A percentile compares a stretch with the other conserved stretches of the same genome.
phyloP scores from a whole-genome alignment of 805 yeast species.

The Wickerhamomyces subpelliculosus region DNA sequence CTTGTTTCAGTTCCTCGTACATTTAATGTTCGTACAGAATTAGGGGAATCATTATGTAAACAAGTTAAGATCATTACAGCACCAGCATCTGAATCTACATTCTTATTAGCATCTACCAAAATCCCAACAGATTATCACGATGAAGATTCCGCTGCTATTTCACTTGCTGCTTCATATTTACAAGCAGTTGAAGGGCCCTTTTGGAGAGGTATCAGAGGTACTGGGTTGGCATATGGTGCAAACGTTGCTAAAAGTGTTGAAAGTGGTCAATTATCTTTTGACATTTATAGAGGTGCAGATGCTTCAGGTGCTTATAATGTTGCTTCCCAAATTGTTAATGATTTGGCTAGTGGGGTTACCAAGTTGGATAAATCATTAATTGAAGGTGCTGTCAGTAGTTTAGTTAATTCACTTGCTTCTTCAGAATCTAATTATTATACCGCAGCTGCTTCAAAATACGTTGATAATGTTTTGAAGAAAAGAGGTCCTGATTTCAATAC shows the following conservation, averaged over 20 bases:
- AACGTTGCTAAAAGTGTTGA: slow-evolving; percentile 52
- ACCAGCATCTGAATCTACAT: slow-evolving; percentile 82
- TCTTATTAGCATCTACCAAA: slow-evolving; percentile 49
- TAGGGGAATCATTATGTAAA: slow-evolving; percentile 45
- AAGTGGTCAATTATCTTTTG: slow-evolving; percentile 57
- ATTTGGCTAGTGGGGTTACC: slow-evolving; percentile 46
- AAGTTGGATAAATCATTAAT: slow-evolving; percentile 53
- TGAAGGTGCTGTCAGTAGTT: slow-evolving; percentile 68
- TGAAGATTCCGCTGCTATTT: slow-evolving; percentile 61
- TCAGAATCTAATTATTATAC: slow-evolving; percentile 55
- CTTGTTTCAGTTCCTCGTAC: slow-evolving; percentile 44
- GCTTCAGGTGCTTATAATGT: slow-evolving; percentile 53
- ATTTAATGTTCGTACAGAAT: slow-evolving; percentile 41
- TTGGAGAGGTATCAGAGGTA: slow-evolving; percentile 93
- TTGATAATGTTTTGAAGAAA: slow-evolving; percentile 57
- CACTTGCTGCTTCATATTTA: slow-evolving; percentile 67
- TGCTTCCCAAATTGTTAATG: slow-evolving; percentile 58
- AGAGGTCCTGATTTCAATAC: slow-evolving; percentile 64
- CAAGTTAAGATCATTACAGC: slow-evolving; percentile 61
- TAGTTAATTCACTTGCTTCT: slow-evolving; percentile 67
- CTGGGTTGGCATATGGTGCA: slow-evolving; percentile 92
- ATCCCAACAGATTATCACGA: slow-evolving; percentile 51
- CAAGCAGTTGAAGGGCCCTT: slow-evolving; percentile 93
- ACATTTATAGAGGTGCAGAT: slow-evolving; percentile 80
- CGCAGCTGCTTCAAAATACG: slow-evolving; percentile 61